Evolutionary conservation across 768 basidiomycete species (phyloP).

Genomic region (Suillus clintonianus): DNA sequence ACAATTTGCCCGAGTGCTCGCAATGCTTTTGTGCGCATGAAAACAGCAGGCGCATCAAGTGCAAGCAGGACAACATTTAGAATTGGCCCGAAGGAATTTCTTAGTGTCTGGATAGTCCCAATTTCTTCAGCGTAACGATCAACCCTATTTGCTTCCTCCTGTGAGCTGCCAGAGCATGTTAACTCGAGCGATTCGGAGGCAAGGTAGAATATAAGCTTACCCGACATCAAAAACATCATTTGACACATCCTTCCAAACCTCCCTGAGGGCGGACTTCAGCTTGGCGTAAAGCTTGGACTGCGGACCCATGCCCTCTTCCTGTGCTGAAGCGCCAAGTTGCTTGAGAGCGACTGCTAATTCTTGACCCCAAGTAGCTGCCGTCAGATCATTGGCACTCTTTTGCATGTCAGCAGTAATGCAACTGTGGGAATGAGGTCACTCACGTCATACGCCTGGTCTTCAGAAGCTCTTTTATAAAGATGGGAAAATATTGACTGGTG

Average conservation of each 20-base stretch:
- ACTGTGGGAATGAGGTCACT: conserved; percentile 21
- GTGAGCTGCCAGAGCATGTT: conserved; percentile 45
- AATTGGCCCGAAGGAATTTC: conserved; percentile 82
- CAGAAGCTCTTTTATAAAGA: conserved; percentile 67
- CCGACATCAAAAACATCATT: conserved; percentile 82
- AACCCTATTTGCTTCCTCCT: conserved; percentile 68
- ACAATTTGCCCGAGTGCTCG: conserved; percentile 88
- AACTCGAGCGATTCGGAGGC: background rate
- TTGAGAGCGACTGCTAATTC: conserved; percentile 76
- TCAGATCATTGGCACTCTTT: conserved; percentile 84
- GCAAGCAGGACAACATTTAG: conserved; percentile 76
- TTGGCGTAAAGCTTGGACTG: conserved; percentile 48
- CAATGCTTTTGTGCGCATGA: conserved; percentile 93
- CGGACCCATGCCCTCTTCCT: conserved; percentile 34
- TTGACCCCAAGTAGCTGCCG: conserved; percentile 77
- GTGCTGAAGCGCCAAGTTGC: conserved; percentile 50
- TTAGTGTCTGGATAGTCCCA: conserved; percentile 73
- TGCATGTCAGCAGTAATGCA: conserved; percentile 7
- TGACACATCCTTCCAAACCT: conserved; percentile 70
- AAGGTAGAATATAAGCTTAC: conserved; percentile 41
- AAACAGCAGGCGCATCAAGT: conserved; percentile 84
- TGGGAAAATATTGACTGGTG: conserved; percentile 70
- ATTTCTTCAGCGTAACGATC: conserved; percentile 76
- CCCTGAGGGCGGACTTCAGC: conserved; percentile 64
- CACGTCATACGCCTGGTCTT: conserved; percentile 83